Conservation (phyloP, 2,329 filamentous ascomycete genomes). For the Zalaria sp. region DNA sequence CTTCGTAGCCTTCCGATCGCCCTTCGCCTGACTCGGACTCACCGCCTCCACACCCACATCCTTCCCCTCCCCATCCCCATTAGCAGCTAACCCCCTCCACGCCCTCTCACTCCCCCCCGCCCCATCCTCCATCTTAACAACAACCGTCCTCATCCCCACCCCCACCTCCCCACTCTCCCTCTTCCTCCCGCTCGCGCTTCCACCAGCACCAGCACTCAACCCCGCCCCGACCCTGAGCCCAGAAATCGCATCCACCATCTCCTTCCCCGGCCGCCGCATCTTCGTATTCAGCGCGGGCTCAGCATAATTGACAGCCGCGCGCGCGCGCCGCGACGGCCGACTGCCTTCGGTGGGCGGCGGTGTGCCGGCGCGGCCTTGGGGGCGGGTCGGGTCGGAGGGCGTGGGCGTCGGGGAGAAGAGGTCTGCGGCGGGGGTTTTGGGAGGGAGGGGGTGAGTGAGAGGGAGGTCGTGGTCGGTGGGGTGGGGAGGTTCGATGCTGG, state of each 20-base stretch:
- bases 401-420: slow-evolving; percentile 31
- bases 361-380: slow-evolving; percentile 23
- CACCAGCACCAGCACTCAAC: neutral
- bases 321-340: slow-evolving; percentile 29
- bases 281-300: slow-evolving; percentile 34
- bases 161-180: neutral
- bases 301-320: slow-evolving; percentile 33
- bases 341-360: slow-evolving; percentile 11
- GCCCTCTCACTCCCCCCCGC: slow-evolving; percentile 3
- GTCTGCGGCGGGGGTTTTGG: slow-evolving; percentile 17
- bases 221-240: no score
- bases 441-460: slow-evolving; percentile 7
- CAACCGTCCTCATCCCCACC: slow-evolving; percentile 5
- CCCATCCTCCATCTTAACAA: slow-evolving; percentile 18
- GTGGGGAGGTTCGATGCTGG: no score
- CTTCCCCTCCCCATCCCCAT: neutral
- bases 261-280: slow-evolving; percentile 33
- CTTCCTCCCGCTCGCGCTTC: slow-evolving; percentile 1
- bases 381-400: slow-evolving; percentile 27
- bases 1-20: slow-evolving; percentile 7
- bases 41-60: slow-evolving; percentile 5
- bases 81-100: neutral
- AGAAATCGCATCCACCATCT: slow-evolving; percentile 30
- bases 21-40: slow-evolving; percentile 16
- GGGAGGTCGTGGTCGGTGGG: no score